A percentile compares a stretch with the other conserved stretches of the same genome.
These are phyloP conservation scores for Nannizziopsis arthrosporioides DNA, from an alignment of 2,329 filamentous ascomycete species.

Conservation along the genomic window DNA sequence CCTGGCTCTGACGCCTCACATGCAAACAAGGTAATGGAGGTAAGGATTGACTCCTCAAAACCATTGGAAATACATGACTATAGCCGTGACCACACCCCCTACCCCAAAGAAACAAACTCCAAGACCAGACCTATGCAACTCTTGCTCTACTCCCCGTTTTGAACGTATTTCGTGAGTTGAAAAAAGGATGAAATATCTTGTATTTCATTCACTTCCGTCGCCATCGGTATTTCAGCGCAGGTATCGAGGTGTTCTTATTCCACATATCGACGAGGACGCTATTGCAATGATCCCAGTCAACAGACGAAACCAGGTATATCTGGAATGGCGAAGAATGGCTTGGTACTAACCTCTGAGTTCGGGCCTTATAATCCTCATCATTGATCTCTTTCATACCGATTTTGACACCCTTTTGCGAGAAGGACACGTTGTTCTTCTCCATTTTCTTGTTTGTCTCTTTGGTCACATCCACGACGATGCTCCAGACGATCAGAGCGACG, in stretches of 20 bases:
- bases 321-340: too few relatives aligned
- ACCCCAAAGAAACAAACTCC: too few relatives aligned
- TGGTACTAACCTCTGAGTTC: constrained; percentile 43
- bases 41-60: too few relatives aligned
- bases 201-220: neutral
- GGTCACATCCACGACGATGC: constrained; percentile 47
- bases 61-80: too few relatives aligned
- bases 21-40: too few relatives aligned
- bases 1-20: too few relatives aligned
- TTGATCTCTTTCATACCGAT: constrained; percentile 49
- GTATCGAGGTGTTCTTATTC: constrained; percentile 15
- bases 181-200: neutral
- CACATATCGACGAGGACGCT: constrained; percentile 41
- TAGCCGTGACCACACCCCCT: too few relatives aligned
- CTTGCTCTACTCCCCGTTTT: too few relatives aligned
- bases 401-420: constrained; percentile 50
- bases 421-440: constrained; percentile 52
- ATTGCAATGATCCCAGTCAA: neutral
- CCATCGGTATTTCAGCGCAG: constrained; percentile 1
- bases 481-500: constrained; percentile 47
- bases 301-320: neutral
- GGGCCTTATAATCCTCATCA: constrained; percentile 48
- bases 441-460: constrained; percentile 48
- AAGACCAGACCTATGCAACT: too few relatives aligned
- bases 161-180: too few relatives aligned